phyloP scores from a whole-genome alignment of 2,329 filamentous ascomycete genomes.

The Trichoderma oligosporum region DNA sequence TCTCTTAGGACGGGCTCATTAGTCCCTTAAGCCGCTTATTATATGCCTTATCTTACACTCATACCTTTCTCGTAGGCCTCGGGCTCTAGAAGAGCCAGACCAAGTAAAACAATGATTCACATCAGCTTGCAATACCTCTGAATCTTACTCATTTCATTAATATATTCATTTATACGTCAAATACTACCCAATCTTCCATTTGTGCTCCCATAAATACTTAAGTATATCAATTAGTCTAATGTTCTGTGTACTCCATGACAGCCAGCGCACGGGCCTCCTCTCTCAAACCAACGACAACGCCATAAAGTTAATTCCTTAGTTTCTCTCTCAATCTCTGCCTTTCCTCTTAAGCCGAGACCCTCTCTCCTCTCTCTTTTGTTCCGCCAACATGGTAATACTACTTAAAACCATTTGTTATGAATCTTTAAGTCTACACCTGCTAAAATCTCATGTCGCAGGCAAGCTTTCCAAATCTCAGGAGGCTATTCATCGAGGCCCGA shows the following conservation, averaged over 20 bases:
- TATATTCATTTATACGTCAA: too few relatives aligned
- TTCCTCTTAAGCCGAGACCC: background rate
- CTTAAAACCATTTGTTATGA: background rate
- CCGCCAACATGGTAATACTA: slow-evolving; percentile 14
- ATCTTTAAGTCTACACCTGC: background rate
- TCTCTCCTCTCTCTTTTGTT: slow-evolving; percentile 14
- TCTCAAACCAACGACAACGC: background rate
- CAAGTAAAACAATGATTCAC: background rate
- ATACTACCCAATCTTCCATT: too few relatives aligned
- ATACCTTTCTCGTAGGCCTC: background rate
- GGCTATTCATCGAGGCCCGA: slow-evolving; percentile 90
- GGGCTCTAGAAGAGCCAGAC: background rate
- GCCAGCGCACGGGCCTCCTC: background rate
- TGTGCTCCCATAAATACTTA: too few relatives aligned
- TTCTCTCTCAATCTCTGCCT: background rate
- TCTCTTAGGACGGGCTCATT: too few relatives aligned
- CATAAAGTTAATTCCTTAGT: slow-evolving; percentile 8
- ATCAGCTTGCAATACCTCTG: background rate
- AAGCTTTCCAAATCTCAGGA: slow-evolving; percentile 87
- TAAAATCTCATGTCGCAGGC: slow-evolving; percentile 45
- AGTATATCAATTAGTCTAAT: too few relatives aligned
- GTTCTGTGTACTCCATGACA: background rate
- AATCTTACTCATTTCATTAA: too few relatives aligned
- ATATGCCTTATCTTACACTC: too few relatives aligned
- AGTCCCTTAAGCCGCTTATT: too few relatives aligned